Percentiles rank a stretch among this genome's conserved stretches.
Conservation (phyloP, 345 rosid species). For the rapeseed (Brassica napus) region Da-Ae NC_063440.1:27732501-27733000, state of each 20-base stretch:
- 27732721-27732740: constrained; percentile 77
- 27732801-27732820: constrained; percentile 96
- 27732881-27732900: constrained; percentile 67
- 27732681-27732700: constrained; percentile 92
- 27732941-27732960: constrained; percentile 51
- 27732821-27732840: constrained; percentile 64
- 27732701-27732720: constrained; percentile 99
- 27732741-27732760: constrained; percentile 15
- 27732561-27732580: constrained; percentile 63
- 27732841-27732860: constrained; percentile 63
- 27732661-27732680: constrained; percentile 98
- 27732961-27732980: constrained; percentile 50
- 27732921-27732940: constrained; percentile 53
- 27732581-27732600: neutral
- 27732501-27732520: constrained; percentile 75
- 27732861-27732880: constrained; percentile 90
- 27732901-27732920: constrained; percentile 86
- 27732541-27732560: constrained; percentile 78
- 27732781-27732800: constrained; percentile 1
- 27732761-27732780: neutral
- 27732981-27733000: constrained; percentile 54
- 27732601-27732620: neutral
- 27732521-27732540: constrained; percentile 91
- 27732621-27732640: neutral
- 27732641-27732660: constrained; percentile 91